Conservation (phyloP, 2,329 filamentous ascomycete genomes). For the Pochonia chlamydosporia region DNA sequence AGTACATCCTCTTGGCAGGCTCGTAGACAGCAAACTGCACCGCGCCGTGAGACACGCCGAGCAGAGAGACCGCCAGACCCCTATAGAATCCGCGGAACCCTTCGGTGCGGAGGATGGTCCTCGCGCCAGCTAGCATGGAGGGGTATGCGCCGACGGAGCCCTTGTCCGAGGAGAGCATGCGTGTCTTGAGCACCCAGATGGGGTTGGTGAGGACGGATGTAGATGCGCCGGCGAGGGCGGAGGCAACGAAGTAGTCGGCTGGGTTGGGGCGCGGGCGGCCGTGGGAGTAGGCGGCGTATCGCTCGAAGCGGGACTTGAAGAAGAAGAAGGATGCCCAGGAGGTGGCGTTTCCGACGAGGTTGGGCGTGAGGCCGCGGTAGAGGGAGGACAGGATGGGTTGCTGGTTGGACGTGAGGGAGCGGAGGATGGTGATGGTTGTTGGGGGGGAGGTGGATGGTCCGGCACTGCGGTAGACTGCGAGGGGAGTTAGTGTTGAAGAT, state of each 20-base stretch:
- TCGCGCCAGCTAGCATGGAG: slow-evolving; percentile 66
- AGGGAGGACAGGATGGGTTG: slow-evolving; percentile 57
- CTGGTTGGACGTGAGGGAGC: slow-evolving; percentile 42
- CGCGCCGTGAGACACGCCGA: slow-evolving; percentile 87
- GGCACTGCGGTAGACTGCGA: slow-evolving; percentile 44
- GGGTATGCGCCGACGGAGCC: slow-evolving; percentile 72
- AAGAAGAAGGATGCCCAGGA: slow-evolving; percentile 94
- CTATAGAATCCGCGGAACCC: slow-evolving; percentile 80
- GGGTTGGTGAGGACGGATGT: slow-evolving; percentile 87
- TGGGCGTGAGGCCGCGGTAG: slow-evolving; percentile 86
- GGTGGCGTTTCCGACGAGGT: slow-evolving; percentile 82
- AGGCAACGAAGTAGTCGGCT: slow-evolving; percentile 75
- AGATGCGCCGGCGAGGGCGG: slow-evolving; percentile 61
- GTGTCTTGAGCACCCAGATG: slow-evolving; percentile 96
- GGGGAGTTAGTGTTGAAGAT: not conserved
- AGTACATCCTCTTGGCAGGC: slow-evolving; percentile 51
- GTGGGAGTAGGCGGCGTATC: slow-evolving; percentile 28
- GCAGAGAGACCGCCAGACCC: slow-evolving; percentile 72
- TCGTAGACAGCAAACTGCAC: slow-evolving; percentile 97
- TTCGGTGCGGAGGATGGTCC: slow-evolving; percentile 62
- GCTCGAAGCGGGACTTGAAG: slow-evolving; percentile 55
- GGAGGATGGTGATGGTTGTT: slow-evolving; percentile 48
- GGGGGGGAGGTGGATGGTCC: slow-evolving; percentile 28
- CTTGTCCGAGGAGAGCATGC: slow-evolving; percentile 84
- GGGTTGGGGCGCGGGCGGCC: slow-evolving; percentile 29